Base-by-base conservation (phyloP, 768 basidiomycete species). In the Lactifluus subvellereus region DNA sequence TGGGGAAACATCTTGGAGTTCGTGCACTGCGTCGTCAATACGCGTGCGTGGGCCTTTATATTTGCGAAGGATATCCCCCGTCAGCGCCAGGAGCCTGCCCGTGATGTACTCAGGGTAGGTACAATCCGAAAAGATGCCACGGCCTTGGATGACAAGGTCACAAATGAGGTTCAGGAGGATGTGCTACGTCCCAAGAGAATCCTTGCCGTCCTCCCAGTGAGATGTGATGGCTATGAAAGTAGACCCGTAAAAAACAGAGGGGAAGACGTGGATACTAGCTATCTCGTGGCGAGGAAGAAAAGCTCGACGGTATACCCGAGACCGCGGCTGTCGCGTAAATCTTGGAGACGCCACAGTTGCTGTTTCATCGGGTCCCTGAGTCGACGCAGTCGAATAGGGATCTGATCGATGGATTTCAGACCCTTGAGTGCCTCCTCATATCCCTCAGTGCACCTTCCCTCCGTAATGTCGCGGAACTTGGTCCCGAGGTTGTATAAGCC, bases 281-380 rank as follows among this genome's bases (percentile, higher is more conserved):
- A 37, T 50, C 54, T 32, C n/a, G 50, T 20, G 16, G 54, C 8
- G 27, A 61, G 54, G 53, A 61, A 61, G n/a, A 54, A 55, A 20
- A 61, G 54, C 14, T 61, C 60, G 13, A 61, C 18, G 1, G 53
- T 49, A 50, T 33, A 55, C 0, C 60, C 54, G 1, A 61, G 54
- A 20, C 60, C 54, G 16, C 54, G 5, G 2, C 60, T 38, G 9
- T 61, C 48, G 16, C 54, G 54, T 16, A 61, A 2, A 33, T 61
- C 60, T 45, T 40, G 54, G 8, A 61, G 45, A 22, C 60, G 60
- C 60, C 54, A 61, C 1, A 61, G 10, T 10, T 61, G 60, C 18
- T 48, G 54, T 16, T 18, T 40, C 60, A 55, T 42, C 22, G 42
- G 32, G 37, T 42, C 3, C 8, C 55, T 42, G 40, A 40, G 18